Evolutionary conservation across 441 rosid species (phyloP), one percentile per base, ranked within the genome.

Genomic region (Omphalea diandra): DNA sequence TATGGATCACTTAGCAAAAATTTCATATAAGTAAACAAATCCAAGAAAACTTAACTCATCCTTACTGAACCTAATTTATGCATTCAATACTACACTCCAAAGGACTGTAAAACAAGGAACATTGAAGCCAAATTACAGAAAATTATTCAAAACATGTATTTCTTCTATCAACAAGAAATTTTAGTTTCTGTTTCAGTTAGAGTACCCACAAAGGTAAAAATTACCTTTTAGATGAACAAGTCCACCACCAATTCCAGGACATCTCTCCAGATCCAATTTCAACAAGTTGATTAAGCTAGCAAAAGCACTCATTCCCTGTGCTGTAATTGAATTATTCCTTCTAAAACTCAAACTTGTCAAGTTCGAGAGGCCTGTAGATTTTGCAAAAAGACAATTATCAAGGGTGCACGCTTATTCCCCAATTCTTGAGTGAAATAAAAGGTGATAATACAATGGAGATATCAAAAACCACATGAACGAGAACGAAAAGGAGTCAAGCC

Each of bases 241-340:
- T 11, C 98, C 97, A 33, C 89, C 92, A 6, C 83, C 77, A 77
- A 94, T 86, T 41, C 89, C 83, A 41, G 89, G 92, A 68, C 98
- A 94, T 77, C 93, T 85, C 81, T 91, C 97, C 78, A 94, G 82
- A 80, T 94, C 97, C 83, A 94, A 63, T 70, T 87, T 85, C 79
- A 67, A 76, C 85, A 94, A 80, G 83, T 94, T 88, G 65, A 83
- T 82, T 70, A 91, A 89, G 73, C 81, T 82, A 75, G 96, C 66
- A 36, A 94, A 83, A 41, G 84, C 88, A 36, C 55, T 78, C 94
- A 91, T 81, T 73, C 97, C 97, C 43, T 83, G 69, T 0, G 93
- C 88, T 43, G 96, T 83, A 77, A 94, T 83, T 17, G 84, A 81
- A 72, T 73, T 70, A 70, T 87, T 91, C 53, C 87, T 85, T 79